Evolutionary conservation across 2,329 filamentous ascomycete genomes (phyloP).

Genomic region (Pseudohalonectria lignicola): DNA sequence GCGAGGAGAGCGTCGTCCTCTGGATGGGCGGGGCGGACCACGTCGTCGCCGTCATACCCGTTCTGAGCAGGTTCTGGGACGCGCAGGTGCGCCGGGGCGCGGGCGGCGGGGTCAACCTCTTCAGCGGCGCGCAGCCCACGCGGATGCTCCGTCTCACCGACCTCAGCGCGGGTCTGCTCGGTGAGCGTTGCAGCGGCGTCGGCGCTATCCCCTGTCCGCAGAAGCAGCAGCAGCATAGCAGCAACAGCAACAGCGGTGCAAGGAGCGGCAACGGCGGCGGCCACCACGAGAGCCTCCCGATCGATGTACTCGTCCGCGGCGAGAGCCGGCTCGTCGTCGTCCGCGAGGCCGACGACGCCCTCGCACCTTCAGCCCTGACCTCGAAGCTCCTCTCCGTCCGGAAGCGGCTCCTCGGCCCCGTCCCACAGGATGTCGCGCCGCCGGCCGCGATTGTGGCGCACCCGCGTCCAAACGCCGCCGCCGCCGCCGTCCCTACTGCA

Average conservation of each 20-base stretch:
- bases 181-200: constrained; percentile 44
- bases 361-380: constrained; percentile 9
- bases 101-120: constrained; percentile 38
- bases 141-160: constrained; percentile 46
- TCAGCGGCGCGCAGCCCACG: constrained; percentile 41
- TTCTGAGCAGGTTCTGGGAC: constrained; percentile 47
- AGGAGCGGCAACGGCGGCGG: constrained; percentile 8
- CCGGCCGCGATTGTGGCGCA: constrained; percentile 44
- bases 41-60: constrained; percentile 41
- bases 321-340: constrained; percentile 45
- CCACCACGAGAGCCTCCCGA: constrained; percentile 27
- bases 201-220: constrained; percentile 26
- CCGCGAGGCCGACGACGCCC: constrained; percentile 30
- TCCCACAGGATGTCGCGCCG: constrained; percentile 18
- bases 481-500: constrained; percentile 25
- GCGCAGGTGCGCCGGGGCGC: constrained; percentile 40
- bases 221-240: constrained; percentile 5
- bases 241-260: too few species aligned
- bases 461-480: constrained; percentile 27
- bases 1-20: constrained; percentile 43
- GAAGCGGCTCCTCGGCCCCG: constrained; percentile 24
- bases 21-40: constrained; percentile 48
- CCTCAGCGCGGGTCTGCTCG: constrained; percentile 40
- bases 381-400: constrained; percentile 22
- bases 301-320: constrained; percentile 43